phyloP scores from a whole-genome alignment of 441 rosid genomes.

The Daphne laureola region DNA sequence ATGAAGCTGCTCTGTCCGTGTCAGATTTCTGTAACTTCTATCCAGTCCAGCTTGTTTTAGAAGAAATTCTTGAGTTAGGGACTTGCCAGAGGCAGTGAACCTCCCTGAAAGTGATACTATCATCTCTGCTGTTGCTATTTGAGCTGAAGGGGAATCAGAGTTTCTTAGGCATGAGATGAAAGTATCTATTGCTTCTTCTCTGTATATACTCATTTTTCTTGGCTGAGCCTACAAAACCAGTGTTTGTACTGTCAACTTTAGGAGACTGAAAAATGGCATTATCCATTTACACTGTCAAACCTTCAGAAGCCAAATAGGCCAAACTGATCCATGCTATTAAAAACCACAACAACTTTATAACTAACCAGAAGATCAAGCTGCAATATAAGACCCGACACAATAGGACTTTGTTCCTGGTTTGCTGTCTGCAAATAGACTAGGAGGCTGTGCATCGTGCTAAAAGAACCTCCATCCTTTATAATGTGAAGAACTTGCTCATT shows the following conservation, averaged over 20 bases:
- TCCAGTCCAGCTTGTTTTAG: constrained; percentile 53
- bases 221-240: constrained; percentile 51
- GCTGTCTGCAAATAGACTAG: constrained; percentile 51
- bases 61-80: constrained; percentile 44
- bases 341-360: too few species aligned
- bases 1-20: constrained; percentile 33
- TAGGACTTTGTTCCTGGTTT: constrained; percentile 44
- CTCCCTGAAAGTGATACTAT: constrained; percentile 54
- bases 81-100: constrained; percentile 53
- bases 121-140: constrained; percentile 56
- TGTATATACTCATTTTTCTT: constrained; percentile 65
- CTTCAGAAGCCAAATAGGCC: too few species aligned
- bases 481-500: constrained; percentile 53
- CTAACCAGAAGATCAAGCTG: constrained; percentile 73
- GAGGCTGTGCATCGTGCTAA: constrained; percentile 61
- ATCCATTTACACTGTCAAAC: too few species aligned
- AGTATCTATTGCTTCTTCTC: constrained; percentile 67
- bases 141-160: constrained; percentile 44
- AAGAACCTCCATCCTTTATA: constrained; percentile 50
- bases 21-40: constrained; percentile 37
- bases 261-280: too few species aligned
- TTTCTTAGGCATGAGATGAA: constrained; percentile 56
- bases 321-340: too few species aligned
- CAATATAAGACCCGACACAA: constrained; percentile 59
- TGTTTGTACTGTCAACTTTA: too few species aligned